A percentile compares a stretch with the other conserved stretches of the same genome.
phyloP scores from a whole-genome alignment of 2,329 filamentous ascomycete species.

The Huntiella savannae region DNA sequence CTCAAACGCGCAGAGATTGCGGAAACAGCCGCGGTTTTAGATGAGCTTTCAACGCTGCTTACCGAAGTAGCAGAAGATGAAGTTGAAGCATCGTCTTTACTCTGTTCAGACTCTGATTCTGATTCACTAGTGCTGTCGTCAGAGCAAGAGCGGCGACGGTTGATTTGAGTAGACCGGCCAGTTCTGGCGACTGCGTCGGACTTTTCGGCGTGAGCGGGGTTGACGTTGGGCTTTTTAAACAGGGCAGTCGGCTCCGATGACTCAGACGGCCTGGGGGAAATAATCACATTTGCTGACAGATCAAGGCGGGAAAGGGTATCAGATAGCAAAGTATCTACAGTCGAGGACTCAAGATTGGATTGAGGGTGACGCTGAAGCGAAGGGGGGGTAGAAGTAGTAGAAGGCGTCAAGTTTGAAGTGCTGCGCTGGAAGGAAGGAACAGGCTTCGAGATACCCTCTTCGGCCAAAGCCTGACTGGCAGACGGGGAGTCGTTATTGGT shows the following conservation, averaged over 20 bases:
- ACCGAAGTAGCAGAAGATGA: background rate
- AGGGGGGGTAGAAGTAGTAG: slow-evolving; percentile 27
- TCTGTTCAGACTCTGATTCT: slow-evolving; percentile 7
- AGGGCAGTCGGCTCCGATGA: background rate
- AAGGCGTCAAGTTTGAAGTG: slow-evolving; percentile 20
- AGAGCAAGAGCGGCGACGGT: slow-evolving; percentile 8
- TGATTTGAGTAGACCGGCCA: slow-evolving; percentile 24
- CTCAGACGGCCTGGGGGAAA: slow-evolving; percentile 12
- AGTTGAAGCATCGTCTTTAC: background rate
- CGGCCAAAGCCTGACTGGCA: slow-evolving; percentile 17
- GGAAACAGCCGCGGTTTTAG: background rate
- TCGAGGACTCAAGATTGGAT: slow-evolving; percentile 51
- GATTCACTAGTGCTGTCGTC: slow-evolving; percentile 10
- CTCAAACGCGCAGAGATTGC: slow-evolving; percentile 6
- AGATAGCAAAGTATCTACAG: slow-evolving; percentile 42
- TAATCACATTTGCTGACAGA: slow-evolving; percentile 11
- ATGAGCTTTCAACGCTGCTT: background rate
- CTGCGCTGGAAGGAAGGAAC: slow-evolving; percentile 16
- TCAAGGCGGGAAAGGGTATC: slow-evolving; percentile 30
- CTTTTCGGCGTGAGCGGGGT: slow-evolving; percentile 17
- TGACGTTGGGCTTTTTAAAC: slow-evolving; percentile 13
- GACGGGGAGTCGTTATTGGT: too few relatives aligned
- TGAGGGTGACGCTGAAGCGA: slow-evolving; percentile 45
- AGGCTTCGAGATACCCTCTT: slow-evolving; percentile 14
- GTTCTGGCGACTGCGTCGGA: slow-evolving; percentile 15